phyloP scores from a whole-genome alignment of 768 basidiomycete genomes.

The Paxillus rubicundulus region DNA sequence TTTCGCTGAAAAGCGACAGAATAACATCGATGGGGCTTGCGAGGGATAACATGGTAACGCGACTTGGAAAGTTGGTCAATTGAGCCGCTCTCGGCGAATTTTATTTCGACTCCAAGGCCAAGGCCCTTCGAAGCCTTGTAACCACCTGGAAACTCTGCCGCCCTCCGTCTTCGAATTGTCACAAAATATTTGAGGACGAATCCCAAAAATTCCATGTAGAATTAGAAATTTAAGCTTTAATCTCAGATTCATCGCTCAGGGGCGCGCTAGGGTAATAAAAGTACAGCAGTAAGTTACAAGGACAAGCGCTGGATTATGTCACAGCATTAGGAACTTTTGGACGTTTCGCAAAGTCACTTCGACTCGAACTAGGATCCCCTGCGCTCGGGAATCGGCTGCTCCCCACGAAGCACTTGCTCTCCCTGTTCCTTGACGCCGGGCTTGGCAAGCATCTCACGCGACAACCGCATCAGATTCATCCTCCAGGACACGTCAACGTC shows the following conservation, averaged over 20 bases:
- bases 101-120: no score
- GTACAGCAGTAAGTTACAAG: no score
- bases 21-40: constrained; percentile 3
- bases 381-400: constrained; percentile 35
- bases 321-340: not conserved
- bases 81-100: no score
- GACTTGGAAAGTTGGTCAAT: not conserved
- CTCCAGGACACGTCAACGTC: constrained; percentile 2
- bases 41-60: constrained; percentile 16
- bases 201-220: not conserved
- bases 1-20: not conserved
- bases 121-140: no score
- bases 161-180: no score
- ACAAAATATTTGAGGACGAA: no score
- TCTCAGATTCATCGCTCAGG: no score
- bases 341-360: not conserved
- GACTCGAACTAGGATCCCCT: constrained; percentile 20
- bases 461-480: not conserved
- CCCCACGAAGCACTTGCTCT: constrained; percentile 50
- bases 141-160: no score
- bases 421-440: constrained; percentile 51
- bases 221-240: constrained; percentile 23
- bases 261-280: no score
- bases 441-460: constrained; percentile 28
- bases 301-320: no score